These are phyloP conservation scores for Singerocomus inundabilis DNA, from an alignment of 1,284 basidiomycete genomes.

Conservation along the genomic window DNA sequence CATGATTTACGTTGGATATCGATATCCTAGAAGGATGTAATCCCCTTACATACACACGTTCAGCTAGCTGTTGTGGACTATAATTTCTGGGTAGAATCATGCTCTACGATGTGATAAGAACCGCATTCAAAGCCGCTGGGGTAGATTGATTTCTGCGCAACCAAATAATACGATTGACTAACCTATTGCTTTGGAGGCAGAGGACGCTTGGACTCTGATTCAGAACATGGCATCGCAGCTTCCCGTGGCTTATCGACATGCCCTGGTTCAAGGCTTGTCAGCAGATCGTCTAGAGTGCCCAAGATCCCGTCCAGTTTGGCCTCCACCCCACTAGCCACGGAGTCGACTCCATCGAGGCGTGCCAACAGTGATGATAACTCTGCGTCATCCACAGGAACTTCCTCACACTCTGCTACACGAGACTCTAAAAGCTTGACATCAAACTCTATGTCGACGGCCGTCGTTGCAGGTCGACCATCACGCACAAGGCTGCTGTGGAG, in stretches of 20 bases:
- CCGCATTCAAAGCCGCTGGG: not conserved
- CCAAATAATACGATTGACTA: slow-evolving; percentile 1
- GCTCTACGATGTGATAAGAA: slow-evolving; percentile 14
- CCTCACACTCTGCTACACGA: slow-evolving; percentile 37
- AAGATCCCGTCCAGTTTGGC: slow-evolving; percentile 55
- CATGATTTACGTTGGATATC: slow-evolving; percentile 20
- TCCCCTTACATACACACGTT: slow-evolving; percentile 13
- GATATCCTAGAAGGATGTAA: slow-evolving; percentile 29
- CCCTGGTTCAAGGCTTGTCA: slow-evolving; percentile 43
- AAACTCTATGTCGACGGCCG: slow-evolving; percentile 21
- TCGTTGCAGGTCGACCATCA: slow-evolving; percentile 1
- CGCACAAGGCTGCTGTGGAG: slow-evolving; percentile 1
- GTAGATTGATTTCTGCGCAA: not conserved
- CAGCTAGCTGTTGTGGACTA: slow-evolving; percentile 4
- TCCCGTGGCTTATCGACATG: slow-evolving; percentile 2
- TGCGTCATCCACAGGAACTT: slow-evolving; percentile 37
- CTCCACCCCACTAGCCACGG: slow-evolving; percentile 57
- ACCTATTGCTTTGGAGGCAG: slow-evolving; percentile 14
- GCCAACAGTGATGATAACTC: slow-evolving; percentile 42
- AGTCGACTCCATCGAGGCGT: slow-evolving; percentile 52
- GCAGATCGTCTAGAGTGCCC: slow-evolving; percentile 51
- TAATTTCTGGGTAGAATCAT: slow-evolving; percentile 17
- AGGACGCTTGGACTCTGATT: not conserved
- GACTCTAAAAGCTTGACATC: slow-evolving; percentile 39
- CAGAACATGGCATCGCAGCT: not conserved